Percentiles rank a stretch among this genome's conserved stretches.
Evolutionary conservation across 192 early-diverging fungal species (phyloP).

Genomic region (Coemansia sp.): DNA sequence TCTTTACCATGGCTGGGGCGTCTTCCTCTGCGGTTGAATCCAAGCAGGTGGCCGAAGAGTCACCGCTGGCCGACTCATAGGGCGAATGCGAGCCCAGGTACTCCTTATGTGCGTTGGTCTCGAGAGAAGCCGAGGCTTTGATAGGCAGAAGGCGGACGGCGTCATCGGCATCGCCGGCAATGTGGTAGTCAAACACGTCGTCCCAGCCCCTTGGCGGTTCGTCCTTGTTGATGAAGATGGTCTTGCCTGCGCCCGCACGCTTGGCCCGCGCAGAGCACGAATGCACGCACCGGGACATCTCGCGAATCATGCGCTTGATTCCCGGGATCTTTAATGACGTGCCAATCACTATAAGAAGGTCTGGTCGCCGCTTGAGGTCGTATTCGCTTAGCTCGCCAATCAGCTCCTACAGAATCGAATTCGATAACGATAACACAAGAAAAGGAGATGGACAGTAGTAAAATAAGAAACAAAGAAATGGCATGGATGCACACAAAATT

Average conservation of each 20-base stretch:
- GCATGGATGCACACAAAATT: too few species aligned
- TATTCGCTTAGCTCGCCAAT: conserved; percentile 49
- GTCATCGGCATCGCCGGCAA: conserved; percentile 48
- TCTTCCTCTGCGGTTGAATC: background rate
- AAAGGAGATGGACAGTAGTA: background rate
- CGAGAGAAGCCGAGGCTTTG: background rate
- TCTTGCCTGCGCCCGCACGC: conserved; percentile 43
- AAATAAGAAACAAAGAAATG: background rate
- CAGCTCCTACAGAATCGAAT: conserved; percentile 29
- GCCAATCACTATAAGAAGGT: conserved; percentile 58
- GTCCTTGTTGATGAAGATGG: conserved; percentile 53
- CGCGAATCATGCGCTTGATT: conserved; percentile 54
- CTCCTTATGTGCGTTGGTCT: background rate
- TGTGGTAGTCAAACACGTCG: conserved; percentile 54
- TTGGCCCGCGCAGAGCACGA: conserved; percentile 27
- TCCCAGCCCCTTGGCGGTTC: conserved; percentile 55
- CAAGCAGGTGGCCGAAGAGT: background rate
- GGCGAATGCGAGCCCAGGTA: background rate
- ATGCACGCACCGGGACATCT: conserved; percentile 55
- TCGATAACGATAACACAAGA: background rate
- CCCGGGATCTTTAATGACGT: conserved; percentile 58
- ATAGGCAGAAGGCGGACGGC: conserved; percentile 32
- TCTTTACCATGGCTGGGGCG: background rate
- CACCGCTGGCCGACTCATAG: background rate
- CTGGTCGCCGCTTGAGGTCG: conserved; percentile 51